phyloP scores from a whole-genome alignment of 2,329 filamentous ascomycete genomes.

The Trichothecium roseum region DNA sequence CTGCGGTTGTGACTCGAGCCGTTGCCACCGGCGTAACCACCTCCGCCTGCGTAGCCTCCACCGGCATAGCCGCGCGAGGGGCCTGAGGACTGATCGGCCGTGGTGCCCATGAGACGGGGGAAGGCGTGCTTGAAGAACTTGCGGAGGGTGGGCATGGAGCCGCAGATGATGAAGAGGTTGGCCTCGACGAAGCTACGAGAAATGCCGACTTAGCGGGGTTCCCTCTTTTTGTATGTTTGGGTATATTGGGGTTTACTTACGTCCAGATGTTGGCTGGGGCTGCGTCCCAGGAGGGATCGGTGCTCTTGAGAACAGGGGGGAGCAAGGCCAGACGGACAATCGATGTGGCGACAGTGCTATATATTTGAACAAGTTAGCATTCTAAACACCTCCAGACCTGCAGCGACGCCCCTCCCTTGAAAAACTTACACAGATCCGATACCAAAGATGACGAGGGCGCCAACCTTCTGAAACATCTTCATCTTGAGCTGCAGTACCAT shows the following conservation, averaged over 20 bases:
- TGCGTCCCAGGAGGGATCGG: conserved; percentile 18
- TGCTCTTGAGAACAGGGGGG: conserved; percentile 11
- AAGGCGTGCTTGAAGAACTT: conserved; percentile 22
- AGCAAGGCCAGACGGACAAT: conserved; percentile 16
- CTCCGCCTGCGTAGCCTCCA: no score
- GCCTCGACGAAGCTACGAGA: conserved; percentile 21
- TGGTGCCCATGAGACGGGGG: conserved; percentile 13
- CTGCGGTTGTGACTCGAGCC: no score
- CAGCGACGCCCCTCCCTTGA: no score
- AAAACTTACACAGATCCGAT: conserved; percentile 22
- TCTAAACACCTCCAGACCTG: no score
- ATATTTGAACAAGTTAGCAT: no score
- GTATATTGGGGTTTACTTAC: conserved; percentile 9
- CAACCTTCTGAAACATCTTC: conserved; percentile 32
- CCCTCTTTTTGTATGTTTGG: no score
- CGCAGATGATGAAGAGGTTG: conserved; percentile 28
- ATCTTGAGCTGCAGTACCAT: conserved; percentile 32
- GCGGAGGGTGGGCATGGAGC: conserved; percentile 25
- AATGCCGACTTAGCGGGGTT: not conserved
- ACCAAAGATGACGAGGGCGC: conserved; percentile 30
- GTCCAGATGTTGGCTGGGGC: conserved; percentile 17
- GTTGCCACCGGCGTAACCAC: no score
- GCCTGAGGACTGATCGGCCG: not conserved
- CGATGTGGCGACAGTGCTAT: conserved; percentile 20
- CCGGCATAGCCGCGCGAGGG: no score